phyloP scores from a whole-genome alignment of 176 grass and related monocot genomes.

The Triticum dicoccoides region DNA sequence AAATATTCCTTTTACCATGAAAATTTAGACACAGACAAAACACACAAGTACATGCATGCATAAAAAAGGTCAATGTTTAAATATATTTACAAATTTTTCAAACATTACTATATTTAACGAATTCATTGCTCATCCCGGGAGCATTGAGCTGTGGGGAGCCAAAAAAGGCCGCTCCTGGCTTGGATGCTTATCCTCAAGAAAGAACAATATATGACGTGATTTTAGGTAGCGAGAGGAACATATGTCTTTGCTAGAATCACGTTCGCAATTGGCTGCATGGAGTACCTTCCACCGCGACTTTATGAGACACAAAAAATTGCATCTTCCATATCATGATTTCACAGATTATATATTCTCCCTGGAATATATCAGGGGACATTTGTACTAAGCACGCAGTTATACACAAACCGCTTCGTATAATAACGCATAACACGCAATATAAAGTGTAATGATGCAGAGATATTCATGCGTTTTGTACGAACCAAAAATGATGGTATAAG shows the following conservation, averaged over 20 bases:
- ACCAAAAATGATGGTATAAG: background rate
- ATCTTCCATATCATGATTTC: constrained; percentile 19
- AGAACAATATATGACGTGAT: constrained; percentile 33
- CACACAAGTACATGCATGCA: too few relatives aligned
- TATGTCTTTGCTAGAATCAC: background rate
- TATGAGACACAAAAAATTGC: constrained; percentile 10
- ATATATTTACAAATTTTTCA: too few relatives aligned
- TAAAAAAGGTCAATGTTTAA: too few relatives aligned
- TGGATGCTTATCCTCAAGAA: constrained; percentile 7
- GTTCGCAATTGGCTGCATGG: background rate
- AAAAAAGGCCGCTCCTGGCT: too few relatives aligned
- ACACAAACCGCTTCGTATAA: background rate
- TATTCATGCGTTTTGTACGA: constrained; percentile 10
- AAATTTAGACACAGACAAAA: too few relatives aligned
- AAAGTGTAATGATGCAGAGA: background rate
- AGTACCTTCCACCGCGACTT: background rate
- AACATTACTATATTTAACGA: too few relatives aligned
- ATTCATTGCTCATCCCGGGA: too few relatives aligned
- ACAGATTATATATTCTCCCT: constrained; percentile 3
- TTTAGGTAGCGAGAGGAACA: constrained; percentile 27
- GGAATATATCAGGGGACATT: constrained; percentile 20
- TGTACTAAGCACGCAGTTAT: background rate
- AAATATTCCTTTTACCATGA: too few relatives aligned
- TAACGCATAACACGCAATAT: background rate
- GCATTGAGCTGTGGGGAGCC: too few relatives aligned